Conservation (phyloP, 352 stramenopile genomes). For the Pythium inflatum region DNA sequence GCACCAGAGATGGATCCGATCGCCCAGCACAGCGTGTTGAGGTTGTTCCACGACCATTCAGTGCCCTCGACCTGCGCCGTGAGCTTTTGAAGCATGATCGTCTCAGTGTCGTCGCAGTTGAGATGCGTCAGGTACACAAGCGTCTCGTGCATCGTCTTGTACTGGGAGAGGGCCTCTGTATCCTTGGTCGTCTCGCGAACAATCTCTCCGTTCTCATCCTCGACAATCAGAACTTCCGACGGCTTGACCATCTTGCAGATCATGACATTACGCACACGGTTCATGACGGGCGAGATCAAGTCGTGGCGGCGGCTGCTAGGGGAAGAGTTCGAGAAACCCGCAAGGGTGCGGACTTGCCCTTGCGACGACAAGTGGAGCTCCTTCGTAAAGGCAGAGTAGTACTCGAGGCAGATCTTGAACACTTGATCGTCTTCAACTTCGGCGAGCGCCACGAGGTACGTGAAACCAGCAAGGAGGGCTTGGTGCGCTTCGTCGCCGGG, state of each 20-base stretch:
- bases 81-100: conserved; percentile 99
- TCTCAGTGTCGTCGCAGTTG: conserved; percentile 99
- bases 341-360: conserved; percentile 69
- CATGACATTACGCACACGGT: conserved; percentile 96
- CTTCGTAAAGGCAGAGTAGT: conserved; percentile 96
- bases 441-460: conserved; percentile 92
- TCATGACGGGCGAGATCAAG: conserved; percentile 89
- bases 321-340: conserved; percentile 54
- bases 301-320: conserved; percentile 55
- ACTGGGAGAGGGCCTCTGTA: conserved; percentile 99
- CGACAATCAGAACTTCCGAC: conserved; percentile 99
- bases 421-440: conserved; percentile 95
- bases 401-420: conserved; percentile 99
- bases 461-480: conserved; percentile 92
- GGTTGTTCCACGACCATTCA: conserved; percentile 95
- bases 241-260: conserved; percentile 99
- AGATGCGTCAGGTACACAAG: conserved; percentile 99
- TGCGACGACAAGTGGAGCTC: conserved; percentile 95
- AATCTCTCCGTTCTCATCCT: conserved; percentile 98
- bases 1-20: conserved; percentile 99
- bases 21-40: conserved; percentile 99
- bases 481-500: conserved; percentile 88
- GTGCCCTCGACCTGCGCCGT: conserved; percentile 89
- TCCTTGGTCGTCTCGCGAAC: conserved; percentile 98
- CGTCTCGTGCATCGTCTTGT: conserved; percentile 99